Conservation (phyloP, 2,329 filamentous ascomycete genomes). For the Cryphonectria radicalis region DNA sequence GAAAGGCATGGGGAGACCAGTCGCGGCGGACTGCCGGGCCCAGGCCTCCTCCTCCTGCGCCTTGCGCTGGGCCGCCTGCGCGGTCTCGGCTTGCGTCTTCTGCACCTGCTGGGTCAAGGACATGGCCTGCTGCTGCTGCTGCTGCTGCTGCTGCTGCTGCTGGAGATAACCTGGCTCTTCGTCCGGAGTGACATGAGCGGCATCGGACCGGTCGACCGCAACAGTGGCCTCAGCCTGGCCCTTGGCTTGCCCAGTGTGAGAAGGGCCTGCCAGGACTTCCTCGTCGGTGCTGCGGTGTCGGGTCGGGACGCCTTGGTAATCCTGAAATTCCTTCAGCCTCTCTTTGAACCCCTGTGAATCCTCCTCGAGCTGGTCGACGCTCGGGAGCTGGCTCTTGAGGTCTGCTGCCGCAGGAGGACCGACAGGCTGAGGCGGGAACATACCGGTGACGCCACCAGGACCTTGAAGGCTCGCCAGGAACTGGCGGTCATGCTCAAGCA, state of each 20-base stretch:
- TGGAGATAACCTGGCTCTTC: constrained; percentile 30
- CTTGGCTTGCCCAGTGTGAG: constrained; percentile 29
- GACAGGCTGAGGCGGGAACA: constrained; percentile 45
- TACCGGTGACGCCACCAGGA: constrained; percentile 37
- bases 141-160: constrained; percentile 32
- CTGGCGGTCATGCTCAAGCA: constrained; percentile 60
- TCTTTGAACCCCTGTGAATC: constrained; percentile 67
- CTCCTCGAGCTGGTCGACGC: constrained; percentile 53
- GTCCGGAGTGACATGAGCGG: constrained; percentile 30
- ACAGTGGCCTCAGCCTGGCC: constrained; percentile 28
- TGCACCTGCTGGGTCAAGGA: constrained; percentile 85
- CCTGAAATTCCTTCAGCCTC: constrained; percentile 82
- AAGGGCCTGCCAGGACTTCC: constrained; percentile 35
- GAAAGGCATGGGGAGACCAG: constrained; percentile 77
- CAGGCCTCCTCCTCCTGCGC: constrained; percentile 48
- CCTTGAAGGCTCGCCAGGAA: constrained; percentile 51
- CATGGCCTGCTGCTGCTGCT: constrained; percentile 51
- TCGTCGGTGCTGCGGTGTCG: constrained; percentile 68
- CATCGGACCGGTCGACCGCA: constrained; percentile 23
- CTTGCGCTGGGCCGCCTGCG: constrained; percentile 55
- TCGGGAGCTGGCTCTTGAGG: constrained; percentile 51
- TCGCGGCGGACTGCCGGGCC: constrained; percentile 59
- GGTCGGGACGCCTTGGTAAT: constrained; percentile 60
- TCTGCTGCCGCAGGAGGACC: constrained; percentile 44
- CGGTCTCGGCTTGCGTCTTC: constrained; percentile 64